A percentile compares a stretch with the other conserved stretches of the same genome.
phyloP scores from a whole-genome alignment of 108 stramenopile species.

The Cyclotella choctawhatcheeana region DNA sequence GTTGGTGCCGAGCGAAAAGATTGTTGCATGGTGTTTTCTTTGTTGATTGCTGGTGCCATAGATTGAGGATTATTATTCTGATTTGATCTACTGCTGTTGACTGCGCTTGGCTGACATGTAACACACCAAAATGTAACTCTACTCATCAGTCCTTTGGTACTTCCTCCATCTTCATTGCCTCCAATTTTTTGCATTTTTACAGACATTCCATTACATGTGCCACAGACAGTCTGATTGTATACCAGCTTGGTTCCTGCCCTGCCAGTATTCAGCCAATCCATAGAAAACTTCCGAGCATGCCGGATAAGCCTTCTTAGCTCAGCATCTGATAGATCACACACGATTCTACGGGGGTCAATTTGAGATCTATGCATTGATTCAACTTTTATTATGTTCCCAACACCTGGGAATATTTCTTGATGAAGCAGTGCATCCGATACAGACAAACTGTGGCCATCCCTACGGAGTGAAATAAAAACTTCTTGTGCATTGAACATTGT shows the following conservation, averaged over 20 bases:
- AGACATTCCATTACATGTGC: conserved; percentile 47
- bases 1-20: not conserved
- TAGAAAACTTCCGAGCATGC: conserved; percentile 50
- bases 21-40: conserved; percentile 19
- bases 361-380: conserved; percentile 63
- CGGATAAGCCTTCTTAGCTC: conserved; percentile 50
- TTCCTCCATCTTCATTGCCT: conserved; percentile 8
- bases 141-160: conserved; percentile 40
- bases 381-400: conserved; percentile 77
- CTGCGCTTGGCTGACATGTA: conserved; percentile 49
- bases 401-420: conserved; percentile 64
- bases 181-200: conserved; percentile 70
- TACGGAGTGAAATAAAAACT: conserved; percentile 46
- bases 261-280: conserved; percentile 62
- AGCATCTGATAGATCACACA: conserved; percentile 43
- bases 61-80: not conserved
- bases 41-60: not conserved
- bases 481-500: conserved; percentile 47
- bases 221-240: conserved; percentile 69
- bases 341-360: conserved; percentile 56
- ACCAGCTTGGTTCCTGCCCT: conserved; percentile 61
- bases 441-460: conserved; percentile 25
- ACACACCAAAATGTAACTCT: conserved; percentile 70
- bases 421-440: conserved; percentile 68
- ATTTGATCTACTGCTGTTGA: not conserved